phyloP scores from a whole-genome alignment of 2,329 filamentous ascomycete genomes.

The Aspergillus brasiliensis region DNA sequence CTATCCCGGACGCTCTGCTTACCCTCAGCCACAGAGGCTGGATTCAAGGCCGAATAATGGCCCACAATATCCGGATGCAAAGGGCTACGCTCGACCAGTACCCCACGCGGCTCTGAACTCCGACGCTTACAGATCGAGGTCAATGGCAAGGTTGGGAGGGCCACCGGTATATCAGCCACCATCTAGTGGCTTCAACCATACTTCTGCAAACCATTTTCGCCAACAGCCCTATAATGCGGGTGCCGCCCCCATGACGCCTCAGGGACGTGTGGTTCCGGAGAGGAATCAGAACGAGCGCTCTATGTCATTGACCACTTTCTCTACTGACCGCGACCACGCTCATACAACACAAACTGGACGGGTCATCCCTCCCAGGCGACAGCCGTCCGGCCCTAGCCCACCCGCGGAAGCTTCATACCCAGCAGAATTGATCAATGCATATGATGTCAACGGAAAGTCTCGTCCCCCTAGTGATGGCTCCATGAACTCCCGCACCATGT shows the following conservation, averaged over 20 bases:
- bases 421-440: constrained; percentile 58
- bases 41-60: constrained; percentile 59
- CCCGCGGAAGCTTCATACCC: constrained; percentile 30
- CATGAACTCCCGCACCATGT: constrained; percentile 69
- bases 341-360: constrained; percentile 88
- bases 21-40: constrained; percentile 71
- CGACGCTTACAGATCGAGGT: constrained; percentile 89
- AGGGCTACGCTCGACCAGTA: constrained; percentile 58
- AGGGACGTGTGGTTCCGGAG: constrained; percentile 88
- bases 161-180: constrained; percentile 71
- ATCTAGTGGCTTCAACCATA: constrained; percentile 63
- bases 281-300: constrained; percentile 89
- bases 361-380: constrained; percentile 76
- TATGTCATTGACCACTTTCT: constrained; percentile 91
- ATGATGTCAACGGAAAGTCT: constrained; percentile 28
- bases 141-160: constrained; percentile 75
- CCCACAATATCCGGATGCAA: constrained; percentile 61
- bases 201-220: constrained; percentile 74
- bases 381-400: constrained; percentile 55
- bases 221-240: constrained; percentile 68
- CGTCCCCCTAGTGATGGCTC: constrained; percentile 49
- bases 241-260: constrained; percentile 75
- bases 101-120: constrained; percentile 75
- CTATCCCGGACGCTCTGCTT: constrained; percentile 67
- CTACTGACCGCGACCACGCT: constrained; percentile 71